Base-by-base conservation (phyloP, 192 early-diverging fungal genomes). In the Dispira simplex region DNA sequence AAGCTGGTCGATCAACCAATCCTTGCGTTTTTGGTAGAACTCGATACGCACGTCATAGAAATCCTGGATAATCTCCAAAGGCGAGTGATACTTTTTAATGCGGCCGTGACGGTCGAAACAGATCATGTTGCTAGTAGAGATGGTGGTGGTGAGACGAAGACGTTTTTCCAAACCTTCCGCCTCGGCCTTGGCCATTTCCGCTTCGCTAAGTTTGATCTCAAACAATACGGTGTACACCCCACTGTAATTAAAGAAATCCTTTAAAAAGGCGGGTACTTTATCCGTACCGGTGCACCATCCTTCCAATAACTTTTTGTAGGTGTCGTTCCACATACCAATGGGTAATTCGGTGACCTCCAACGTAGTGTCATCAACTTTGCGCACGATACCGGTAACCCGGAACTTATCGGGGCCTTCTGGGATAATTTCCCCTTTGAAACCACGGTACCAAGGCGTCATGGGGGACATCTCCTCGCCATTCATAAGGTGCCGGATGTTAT, bases 391-490 rank as follows among this genome's bases (percentile, higher is more conserved):
- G 5, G 74, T 68, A 5, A 89, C 81, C 58, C 75, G 77, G 73
- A 79, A 93, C 66, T 79, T 83, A 44, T 80, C 76, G 28, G 75
- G 68, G 20, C 64, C 68, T 56, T 67, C 70, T 62, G 64, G 65
- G 60, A 85, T 82, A 47, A 98, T 90, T 3, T 64, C 62, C 20
- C 95, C 95, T 54, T 82, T 78, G 74, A 91, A 96, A 3, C 96
- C 93, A 47, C 94, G 83, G 71, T 91, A 99, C 93, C 93, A 99
- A 2, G 96, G 96, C 2, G 69, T 64, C 89, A 97, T 92, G 0
- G 84, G 78, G 27, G 72, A 66, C 28, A 79, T 64, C 32, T 88
- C 79, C 69, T 92, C 74, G 43, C 75, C 81, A 10, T 82, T 71
- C 88, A 99, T 92, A 13, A 93, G 54, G 8, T 85, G 78, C 46